Percentiles rank a stretch among this genome's conserved stretches.
Evolutionary conservation across 306 rosid genomes (phyloP).

Genomic region (Malus sieversii): DNA sequence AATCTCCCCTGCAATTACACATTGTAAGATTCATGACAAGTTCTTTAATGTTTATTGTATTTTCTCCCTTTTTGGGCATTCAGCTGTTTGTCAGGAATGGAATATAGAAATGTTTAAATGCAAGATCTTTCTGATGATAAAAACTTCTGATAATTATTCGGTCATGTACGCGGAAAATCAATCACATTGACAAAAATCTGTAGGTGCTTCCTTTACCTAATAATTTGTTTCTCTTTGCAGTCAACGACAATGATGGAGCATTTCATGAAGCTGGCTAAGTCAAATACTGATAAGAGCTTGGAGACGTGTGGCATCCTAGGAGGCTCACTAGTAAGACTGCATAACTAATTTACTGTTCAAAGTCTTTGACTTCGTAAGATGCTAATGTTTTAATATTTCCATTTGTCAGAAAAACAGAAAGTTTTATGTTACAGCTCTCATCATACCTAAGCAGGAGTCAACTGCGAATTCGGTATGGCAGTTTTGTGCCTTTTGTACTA

Average conservation of each 20-base stretch:
- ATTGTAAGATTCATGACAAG: slow-evolving; percentile 49
- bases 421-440: slow-evolving; percentile 78
- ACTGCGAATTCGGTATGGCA: slow-evolving; percentile 77
- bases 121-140: slow-evolving; percentile 15
- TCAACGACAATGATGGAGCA: slow-evolving; percentile 82
- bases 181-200: not conserved
- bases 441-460: slow-evolving; percentile 93
- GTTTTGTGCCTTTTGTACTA: slow-evolving; percentile 14
- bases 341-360: not conserved
- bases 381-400: slow-evolving; percentile 11
- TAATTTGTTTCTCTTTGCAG: slow-evolving; percentile 42
- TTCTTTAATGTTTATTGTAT: not conserved
- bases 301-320: slow-evolving; percentile 96
- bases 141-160: not conserved
- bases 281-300: slow-evolving; percentile 75
- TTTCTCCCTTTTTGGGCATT: slow-evolving; percentile 1
- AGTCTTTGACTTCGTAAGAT: not conserved
- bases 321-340: slow-evolving; percentile 82
- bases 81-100: not conserved
- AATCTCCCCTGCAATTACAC: slow-evolving; percentile 75
- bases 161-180: not conserved
- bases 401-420: slow-evolving; percentile 82
- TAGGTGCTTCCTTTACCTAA: slow-evolving; percentile 6
- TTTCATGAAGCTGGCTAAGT: slow-evolving; percentile 84
- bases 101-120: not conserved